Evolutionary conservation across 441 rosid species (phyloP), one percentile per base, ranked within the genome.

Genomic region (Eutrema salsugineum): DNA sequence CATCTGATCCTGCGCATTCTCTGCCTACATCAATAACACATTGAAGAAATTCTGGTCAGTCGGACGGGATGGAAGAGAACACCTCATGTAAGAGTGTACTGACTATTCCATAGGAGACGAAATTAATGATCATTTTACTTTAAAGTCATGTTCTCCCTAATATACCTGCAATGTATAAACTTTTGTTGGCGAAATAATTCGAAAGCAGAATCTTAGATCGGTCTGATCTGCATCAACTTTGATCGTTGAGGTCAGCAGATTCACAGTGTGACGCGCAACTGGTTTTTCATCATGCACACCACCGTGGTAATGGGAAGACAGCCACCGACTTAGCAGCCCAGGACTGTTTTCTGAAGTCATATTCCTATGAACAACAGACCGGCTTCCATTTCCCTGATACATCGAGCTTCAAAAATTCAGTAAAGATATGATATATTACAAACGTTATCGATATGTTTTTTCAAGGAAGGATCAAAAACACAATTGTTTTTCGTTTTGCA

Each of bases 141-240:
- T 15, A 42, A 17, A 40, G 14, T 44, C 17, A 33, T 32, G 27
- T 30, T 53, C 63, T 68, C 17, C 8, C 46, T 50, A 36, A 49
- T 19, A 66, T 76, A 94, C 99, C 99, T 95, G 99, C 79, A 95
- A 78, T 58, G 99, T 92, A 70, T 91, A 95, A 49, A 88, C 85
- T 83, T 93, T 95, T 58, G 88, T 51, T 6, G 99, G 99, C 14
- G 98, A 93, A 53, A 96, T 90, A 69, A 96, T 90, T 78, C 99
- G 82, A 85, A 96, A 96, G 87, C 98, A 96, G 84, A 96, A 96
- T 78, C 97, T 88, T 78, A 93, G 84, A 86, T 96, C 97, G 16
- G 98, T 87, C 63, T 96, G 98, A 78, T 96, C 97, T 48, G 96
- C 94, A 50, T 96, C 97, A 70, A 82, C 88, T 79, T 96, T 96